Base-by-base conservation (phyloP, 371 early-diverging fungal genomes). In the Mucor racemosus region DNA sequence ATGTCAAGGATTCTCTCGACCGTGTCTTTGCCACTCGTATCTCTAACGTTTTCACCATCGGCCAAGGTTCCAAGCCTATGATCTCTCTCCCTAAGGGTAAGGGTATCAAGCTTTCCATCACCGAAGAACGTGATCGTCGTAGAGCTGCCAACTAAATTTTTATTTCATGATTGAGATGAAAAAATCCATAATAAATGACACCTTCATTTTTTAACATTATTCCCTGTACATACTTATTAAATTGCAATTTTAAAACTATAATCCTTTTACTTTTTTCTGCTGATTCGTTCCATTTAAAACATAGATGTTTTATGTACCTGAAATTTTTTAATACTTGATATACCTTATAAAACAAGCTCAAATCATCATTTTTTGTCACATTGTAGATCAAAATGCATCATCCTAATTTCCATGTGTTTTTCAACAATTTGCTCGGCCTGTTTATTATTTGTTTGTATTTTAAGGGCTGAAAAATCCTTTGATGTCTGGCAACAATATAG, bases 81-180 rank as follows among this genome's bases (percentile, higher is more conserved):
- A 91, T 98, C 88, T 95, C 96, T 58, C 92, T 97, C 69, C 98
- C 97, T 84, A 96, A 94, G 91, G 94, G 93, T 86, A 95, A 96
- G 91, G 98, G 98, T 88, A 84, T 98, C 83, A 96, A 95, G 92
- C 92, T 98, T 75, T 94, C 96, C 84, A 97, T 98, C 76, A 87
- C 96, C 76, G 97, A 97, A 89, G 97, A 99, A 89, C 95, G 99
- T 86, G 97, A 97, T 86, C 86, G 88, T 60, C 89, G 94, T 75
- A 85, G 91, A 74, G 90, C 85, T 69, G 75, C 77, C 54, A 66
- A 66, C 50, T 48, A 61, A 59, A 59, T 42, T 60, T 60, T 53
- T 31, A 5, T 53, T 31, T 53, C 53, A 31, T 53, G 53, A 53
- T 53, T 53, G 31, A 31, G 53, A 21, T 31, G 53, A 31, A 53